Evolutionary conservation across 345 rosid species (phyloP).

Genomic region (Arabidopsis suecica): DNA sequence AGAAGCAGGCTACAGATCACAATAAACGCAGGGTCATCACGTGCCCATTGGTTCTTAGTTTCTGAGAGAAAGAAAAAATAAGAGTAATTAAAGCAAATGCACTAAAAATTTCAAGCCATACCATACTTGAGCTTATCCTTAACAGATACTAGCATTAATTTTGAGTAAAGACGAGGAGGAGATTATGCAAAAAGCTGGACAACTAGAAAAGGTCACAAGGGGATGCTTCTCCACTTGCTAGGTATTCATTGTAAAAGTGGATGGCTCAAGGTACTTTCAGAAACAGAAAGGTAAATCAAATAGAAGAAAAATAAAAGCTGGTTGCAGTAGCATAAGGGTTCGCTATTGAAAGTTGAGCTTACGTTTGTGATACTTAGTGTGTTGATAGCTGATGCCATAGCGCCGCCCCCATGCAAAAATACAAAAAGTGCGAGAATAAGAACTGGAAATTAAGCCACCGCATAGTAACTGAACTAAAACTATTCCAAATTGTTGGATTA

Average conservation of each 20-base stretch:
- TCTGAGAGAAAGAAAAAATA: slow-evolving; percentile 57
- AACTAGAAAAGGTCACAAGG: slow-evolving; percentile 1
- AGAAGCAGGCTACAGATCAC: slow-evolving; percentile 93
- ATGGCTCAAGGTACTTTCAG: slow-evolving; percentile 21
- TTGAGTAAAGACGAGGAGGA: background rate
- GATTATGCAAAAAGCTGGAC: background rate
- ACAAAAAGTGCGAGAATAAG: slow-evolving; percentile 49
- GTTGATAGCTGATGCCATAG: slow-evolving; percentile 86
- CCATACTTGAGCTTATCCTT: slow-evolving; percentile 13
- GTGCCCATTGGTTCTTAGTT: slow-evolving; percentile 99
- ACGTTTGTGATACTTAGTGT: slow-evolving; percentile 99
- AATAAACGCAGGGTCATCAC: slow-evolving; percentile 99
- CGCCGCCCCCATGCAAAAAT: slow-evolving; percentile 58
- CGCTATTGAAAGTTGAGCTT: slow-evolving; percentile 49
- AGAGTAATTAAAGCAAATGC: slow-evolving; percentile 23
- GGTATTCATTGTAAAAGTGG: slow-evolving; percentile 2
- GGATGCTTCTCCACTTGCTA: background rate
- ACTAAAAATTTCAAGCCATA: slow-evolving; percentile 13
- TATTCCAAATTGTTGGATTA: slow-evolving; percentile 8
- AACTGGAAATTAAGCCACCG: slow-evolving; percentile 18
- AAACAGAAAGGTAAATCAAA: slow-evolving; percentile 20
- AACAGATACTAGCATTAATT: slow-evolving; percentile 11
- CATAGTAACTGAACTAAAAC: slow-evolving; percentile 4
- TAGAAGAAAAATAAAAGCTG: slow-evolving; percentile 28
- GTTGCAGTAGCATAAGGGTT: slow-evolving; percentile 22